Evolutionary conservation across 1,284 basidiomycete species (phyloP).

Genomic region (Sphaerobolus stellatus): DNA sequence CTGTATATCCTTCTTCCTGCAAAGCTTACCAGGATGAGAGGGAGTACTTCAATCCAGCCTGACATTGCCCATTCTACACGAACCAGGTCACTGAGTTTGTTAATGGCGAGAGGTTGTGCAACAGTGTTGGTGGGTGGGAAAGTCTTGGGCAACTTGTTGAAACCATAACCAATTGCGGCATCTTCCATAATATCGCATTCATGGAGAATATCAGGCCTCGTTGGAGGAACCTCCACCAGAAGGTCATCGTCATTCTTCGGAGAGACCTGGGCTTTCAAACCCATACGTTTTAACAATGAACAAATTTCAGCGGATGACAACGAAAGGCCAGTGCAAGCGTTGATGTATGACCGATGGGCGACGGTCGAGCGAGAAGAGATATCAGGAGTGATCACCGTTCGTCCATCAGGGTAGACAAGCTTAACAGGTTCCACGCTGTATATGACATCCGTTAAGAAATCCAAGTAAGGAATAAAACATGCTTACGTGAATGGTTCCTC

Average conservation of each 20-base stretch:
- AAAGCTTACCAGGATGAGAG: conserved; percentile 82
- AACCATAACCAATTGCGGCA: conserved; percentile 95
- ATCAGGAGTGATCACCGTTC: conserved; percentile 77
- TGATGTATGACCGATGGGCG: conserved; percentile 90
- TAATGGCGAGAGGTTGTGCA: conserved; percentile 88
- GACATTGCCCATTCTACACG: conserved; percentile 90
- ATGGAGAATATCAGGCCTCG: conserved; percentile 95
- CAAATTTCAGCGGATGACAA: conserved; percentile 64
- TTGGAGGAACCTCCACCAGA: conserved; percentile 80
- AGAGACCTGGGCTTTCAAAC: conserved; percentile 54
- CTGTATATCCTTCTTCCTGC: background rate
- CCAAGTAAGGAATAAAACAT: conserved; percentile 1
- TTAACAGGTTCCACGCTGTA: conserved; percentile 89
- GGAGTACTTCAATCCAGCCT: conserved; percentile 94
- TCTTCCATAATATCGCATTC: conserved; percentile 99
- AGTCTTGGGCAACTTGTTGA: conserved; percentile 91
- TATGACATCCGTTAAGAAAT: conserved; percentile 3
- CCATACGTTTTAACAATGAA: conserved; percentile 75
- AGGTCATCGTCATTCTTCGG: conserved; percentile 60
- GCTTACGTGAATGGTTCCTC: conserved; percentile 86
- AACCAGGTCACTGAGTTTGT: conserved; percentile 88
- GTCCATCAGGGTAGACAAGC: conserved; percentile 77
- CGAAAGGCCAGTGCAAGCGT: conserved; percentile 88
- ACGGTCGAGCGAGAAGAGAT: conserved; percentile 69
- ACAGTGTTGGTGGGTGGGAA: conserved; percentile 97